Conservation (phyloP, 2,329 filamentous ascomycete species). For the Ophiostoma quercus region DNA sequence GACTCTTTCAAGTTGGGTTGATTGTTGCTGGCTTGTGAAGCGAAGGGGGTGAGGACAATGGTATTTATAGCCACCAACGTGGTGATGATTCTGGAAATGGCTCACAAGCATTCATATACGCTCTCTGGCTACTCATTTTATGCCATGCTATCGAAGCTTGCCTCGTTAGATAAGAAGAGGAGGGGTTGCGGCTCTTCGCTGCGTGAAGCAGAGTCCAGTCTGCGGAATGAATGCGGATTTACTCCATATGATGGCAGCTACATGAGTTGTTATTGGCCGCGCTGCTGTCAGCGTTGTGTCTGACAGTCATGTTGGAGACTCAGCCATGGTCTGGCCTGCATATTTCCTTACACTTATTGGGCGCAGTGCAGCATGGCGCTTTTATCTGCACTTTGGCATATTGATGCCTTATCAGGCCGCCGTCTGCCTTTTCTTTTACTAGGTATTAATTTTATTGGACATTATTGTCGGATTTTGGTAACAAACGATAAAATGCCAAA, state of each 20-base stretch:
- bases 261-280: not conserved
- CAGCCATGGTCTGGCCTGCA: not conserved
- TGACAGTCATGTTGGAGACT: not conserved
- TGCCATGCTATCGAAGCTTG: not conserved
- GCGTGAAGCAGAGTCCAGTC: not conserved
- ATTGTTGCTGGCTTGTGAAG: no score
- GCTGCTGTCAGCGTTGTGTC: not conserved
- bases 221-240: not conserved
- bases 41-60: not conserved
- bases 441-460: no score
- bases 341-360: not conserved
- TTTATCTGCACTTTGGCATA: not conserved
- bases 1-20: not conserved
- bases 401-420: no score
- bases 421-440: no score
- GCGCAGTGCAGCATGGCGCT: not conserved
- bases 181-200: not conserved
- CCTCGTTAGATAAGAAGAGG: not conserved
- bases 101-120: no score
- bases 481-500: no score
- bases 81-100: no score
- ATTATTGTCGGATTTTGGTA: no score
- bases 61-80: not conserved
- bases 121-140: no score
- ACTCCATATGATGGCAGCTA: not conserved